These are phyloP conservation scores for Wallacemonas collosoma DNA, from an alignment of 208 protist genomes.

Conservation along the genomic window DNA sequence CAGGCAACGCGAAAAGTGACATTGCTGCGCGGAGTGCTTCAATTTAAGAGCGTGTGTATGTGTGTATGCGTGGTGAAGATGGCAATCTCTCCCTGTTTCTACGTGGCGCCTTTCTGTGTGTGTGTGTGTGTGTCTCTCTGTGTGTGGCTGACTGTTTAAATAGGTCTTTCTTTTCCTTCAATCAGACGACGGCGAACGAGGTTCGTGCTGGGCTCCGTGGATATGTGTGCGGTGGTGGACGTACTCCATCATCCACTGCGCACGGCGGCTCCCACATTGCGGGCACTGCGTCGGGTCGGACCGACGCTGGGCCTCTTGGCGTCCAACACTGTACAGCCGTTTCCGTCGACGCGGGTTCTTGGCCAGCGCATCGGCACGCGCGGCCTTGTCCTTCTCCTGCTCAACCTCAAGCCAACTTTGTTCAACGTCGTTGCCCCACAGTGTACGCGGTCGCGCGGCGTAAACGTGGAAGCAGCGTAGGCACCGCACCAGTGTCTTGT, in stretches of 20 bases:
- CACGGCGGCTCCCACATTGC: constrained; percentile 56
- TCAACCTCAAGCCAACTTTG: constrained; percentile 72
- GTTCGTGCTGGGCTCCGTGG: background rate
- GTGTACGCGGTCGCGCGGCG: constrained; percentile 58
- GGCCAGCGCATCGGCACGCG: constrained; percentile 25
- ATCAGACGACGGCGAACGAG: background rate
- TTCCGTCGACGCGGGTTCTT: constrained; percentile 37
- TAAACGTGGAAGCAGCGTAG: constrained; percentile 85
- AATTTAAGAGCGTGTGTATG: too few species aligned
- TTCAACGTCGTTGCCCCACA: constrained; percentile 58
- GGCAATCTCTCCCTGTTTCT: too few species aligned
- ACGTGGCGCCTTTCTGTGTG: too few species aligned
- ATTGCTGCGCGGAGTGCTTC: too few species aligned
- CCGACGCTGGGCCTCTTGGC: constrained; percentile 22
- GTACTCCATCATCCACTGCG: constrained; percentile 88
- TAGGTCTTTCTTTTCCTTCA: background rate
- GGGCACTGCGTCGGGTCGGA: constrained; percentile 59
- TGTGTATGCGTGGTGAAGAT: too few species aligned
- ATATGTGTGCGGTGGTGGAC: constrained; percentile 76
- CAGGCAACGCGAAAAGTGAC: too few species aligned
- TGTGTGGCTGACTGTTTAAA: background rate
- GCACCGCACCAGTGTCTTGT: constrained; percentile 68
- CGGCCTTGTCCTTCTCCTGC: constrained; percentile 35
- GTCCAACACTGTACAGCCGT: constrained; percentile 48
- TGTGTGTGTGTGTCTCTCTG: too few species aligned